Evolutionary conservation across 2,329 filamentous ascomycete species (phyloP).

Genomic region (Beauveria caledonica): DNA sequence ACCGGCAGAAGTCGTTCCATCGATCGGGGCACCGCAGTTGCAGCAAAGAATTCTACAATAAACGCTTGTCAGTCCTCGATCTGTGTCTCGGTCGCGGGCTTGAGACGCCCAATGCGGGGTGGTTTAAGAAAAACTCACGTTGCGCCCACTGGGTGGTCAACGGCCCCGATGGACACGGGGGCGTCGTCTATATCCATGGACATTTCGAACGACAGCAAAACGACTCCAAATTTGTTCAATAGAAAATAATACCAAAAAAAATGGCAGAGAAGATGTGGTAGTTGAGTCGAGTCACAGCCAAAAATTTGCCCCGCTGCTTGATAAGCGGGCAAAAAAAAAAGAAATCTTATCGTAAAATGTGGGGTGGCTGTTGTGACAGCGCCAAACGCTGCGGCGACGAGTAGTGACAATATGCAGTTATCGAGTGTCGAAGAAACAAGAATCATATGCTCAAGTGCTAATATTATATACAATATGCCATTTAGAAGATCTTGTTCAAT

Average conservation of each 20-base stretch:
- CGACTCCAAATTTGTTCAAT: not conserved
- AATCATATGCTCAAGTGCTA: slow-evolving; percentile 8
- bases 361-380: not conserved
- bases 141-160: slow-evolving; percentile 27
- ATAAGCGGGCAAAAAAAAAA: slow-evolving; percentile 22
- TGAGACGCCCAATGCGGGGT: slow-evolving; percentile 4
- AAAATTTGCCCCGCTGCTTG: slow-evolving; percentile 30
- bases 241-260: slow-evolving; percentile 11
- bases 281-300: slow-evolving; percentile 14
- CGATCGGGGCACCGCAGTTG: slow-evolving; percentile 93
- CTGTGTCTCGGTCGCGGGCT: not conserved
- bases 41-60: slow-evolving; percentile 77
- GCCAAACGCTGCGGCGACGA: not conserved
- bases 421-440: not conserved
- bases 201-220: slow-evolving; percentile 21
- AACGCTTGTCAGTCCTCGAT: not conserved
- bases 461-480: slow-evolving; percentile 2
- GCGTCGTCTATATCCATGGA: slow-evolving; percentile 38
- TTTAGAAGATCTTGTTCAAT: slow-evolving; percentile 56
- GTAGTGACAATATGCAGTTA: slow-evolving; percentile 5
- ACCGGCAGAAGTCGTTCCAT: slow-evolving; percentile 77
- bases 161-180: slow-evolving; percentile 29
- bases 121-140: slow-evolving; percentile 30
- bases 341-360: slow-evolving; percentile 21
- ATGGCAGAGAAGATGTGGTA: not conserved